Base-by-base conservation (phyloP, 2,329 filamentous ascomycete genomes). In the Apiospora aurea region DNA sequence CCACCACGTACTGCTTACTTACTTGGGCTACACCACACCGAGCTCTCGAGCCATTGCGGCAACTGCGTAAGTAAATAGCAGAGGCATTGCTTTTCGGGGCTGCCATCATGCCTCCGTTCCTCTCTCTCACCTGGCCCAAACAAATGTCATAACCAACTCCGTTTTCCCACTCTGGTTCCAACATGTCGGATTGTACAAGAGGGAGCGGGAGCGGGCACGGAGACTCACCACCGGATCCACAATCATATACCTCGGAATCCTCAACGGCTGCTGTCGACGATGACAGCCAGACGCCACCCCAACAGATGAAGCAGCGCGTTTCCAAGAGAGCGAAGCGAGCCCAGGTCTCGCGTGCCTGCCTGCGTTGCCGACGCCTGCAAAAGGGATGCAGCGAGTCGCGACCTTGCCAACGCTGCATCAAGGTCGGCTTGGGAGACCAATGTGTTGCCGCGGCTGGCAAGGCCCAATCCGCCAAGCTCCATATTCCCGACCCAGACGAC, bases 361-460 rank as follows among this genome's bases (percentile, higher is more conserved):
- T 80, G 43, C 78, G 84, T 29, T 86, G 84, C 77, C 83, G 83
- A 73, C 79, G 77, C 24, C 78, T 85, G 16, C 82, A 84, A 43
- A 80, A 84, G 44, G 84, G 83, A 0, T 86, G 84, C 75, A 85
- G 81, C 76, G 83, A 86, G 75, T 81, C 79, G 68, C 78, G 84
- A 61, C 84, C 84, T 14, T 86, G 84, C 76, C 79, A 79, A 70
- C 77, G 84, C 69, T 86, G 84, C 76, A 74, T 81, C 71, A 80
- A 81, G 49, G 82, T 83, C 18, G 84, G 84, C n/a, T 75, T 85
- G 16, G 81, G 75, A 5, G 79, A 83, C 21, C 80, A 84, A 53
- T 86, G 84, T 69, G n/a, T 26, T 68, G 41, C 66, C 24, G 66
- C 61, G 46, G 69, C 61, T 24, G 57, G 44, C 70, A 67, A 53